Conservation (phyloP, 257 asterid species). For the Ajuga chamaepitys region DNA sequence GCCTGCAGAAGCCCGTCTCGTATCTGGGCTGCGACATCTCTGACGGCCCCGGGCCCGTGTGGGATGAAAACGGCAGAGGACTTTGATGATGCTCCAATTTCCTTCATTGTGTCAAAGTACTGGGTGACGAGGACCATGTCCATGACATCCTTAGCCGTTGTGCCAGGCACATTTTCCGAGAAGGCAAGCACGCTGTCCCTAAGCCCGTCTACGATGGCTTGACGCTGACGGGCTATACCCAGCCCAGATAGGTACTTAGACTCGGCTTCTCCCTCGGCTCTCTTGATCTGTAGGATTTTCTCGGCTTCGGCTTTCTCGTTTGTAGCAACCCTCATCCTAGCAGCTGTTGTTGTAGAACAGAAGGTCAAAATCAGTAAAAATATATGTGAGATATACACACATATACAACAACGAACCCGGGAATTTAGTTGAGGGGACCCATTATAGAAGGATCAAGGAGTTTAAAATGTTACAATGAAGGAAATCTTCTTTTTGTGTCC, state of each 20-base stretch:
- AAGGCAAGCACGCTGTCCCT: conserved; percentile 43
- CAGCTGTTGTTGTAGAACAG: conserved; percentile 22
- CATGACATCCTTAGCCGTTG: conserved; percentile 38
- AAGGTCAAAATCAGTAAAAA: too few relatives aligned
- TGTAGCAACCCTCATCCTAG: conserved; percentile 38
- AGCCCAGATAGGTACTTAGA: conserved; percentile 39
- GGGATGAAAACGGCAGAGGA: conserved; percentile 38
- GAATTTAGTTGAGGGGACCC: too few relatives aligned
- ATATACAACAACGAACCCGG: too few relatives aligned
- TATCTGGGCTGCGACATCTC: conserved; percentile 33
- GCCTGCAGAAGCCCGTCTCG: conserved; percentile 44
- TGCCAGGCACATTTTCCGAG: conserved; percentile 40
- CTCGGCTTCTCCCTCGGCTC: conserved; percentile 43
- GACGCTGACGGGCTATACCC: conserved; percentile 46
- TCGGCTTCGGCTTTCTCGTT: conserved; percentile 40
- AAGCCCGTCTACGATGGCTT: conserved; percentile 42
- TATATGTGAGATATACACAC: too few relatives aligned
- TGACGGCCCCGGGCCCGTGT: conserved; percentile 45
- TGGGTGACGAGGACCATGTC: conserved; percentile 45
- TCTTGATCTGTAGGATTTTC: conserved; percentile 37
- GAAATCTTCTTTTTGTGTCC: too few relatives aligned
- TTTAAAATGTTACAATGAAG: too few relatives aligned
- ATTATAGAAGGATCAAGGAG: too few relatives aligned
- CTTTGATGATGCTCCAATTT: conserved; percentile 40
- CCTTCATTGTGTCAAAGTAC: conserved; percentile 44